These are phyloP conservation scores for Fraxinus platypoda DNA, from an alignment of 305 asterid species.

Conservation along the genomic window DNA sequence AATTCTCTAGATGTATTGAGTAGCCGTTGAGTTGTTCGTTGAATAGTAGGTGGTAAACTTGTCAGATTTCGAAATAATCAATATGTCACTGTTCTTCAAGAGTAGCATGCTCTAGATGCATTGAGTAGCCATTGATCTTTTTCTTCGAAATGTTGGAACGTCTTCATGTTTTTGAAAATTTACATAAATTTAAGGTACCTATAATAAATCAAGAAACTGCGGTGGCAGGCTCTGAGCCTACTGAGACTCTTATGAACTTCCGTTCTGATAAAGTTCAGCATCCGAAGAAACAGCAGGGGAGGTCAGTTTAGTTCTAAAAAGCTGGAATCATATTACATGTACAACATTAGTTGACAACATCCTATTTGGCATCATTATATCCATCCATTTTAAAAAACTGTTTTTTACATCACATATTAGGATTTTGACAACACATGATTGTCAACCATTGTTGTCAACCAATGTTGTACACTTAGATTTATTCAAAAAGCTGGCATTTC, in stretches of 20 bases:
- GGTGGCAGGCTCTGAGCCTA: constrained; percentile 41
- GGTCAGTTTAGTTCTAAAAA: constrained; percentile 18
- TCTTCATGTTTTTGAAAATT: background rate
- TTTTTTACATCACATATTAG: too few species aligned
- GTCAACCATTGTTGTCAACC: too few species aligned
- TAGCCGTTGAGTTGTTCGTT: background rate
- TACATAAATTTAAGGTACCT: constrained; percentile 40
- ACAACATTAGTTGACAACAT: too few species aligned
- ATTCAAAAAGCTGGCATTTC: background rate
- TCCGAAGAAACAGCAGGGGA: constrained; percentile 42
- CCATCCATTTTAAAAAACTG: too few species aligned
- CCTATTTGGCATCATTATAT: too few species aligned
- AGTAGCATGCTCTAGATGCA: too few species aligned
- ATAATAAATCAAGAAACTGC: constrained; percentile 63
- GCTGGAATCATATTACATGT: background rate
- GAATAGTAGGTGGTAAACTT: background rate
- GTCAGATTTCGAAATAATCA: background rate
- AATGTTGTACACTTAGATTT: too few species aligned
- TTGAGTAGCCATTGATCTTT: background rate
- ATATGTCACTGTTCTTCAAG: background rate
- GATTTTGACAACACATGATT: too few species aligned
- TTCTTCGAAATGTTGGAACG: background rate
- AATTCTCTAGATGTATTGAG: background rate
- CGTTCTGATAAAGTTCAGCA: constrained; percentile 47
- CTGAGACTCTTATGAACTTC: constrained; percentile 42